Evolutionary conservation across 31 red algal species (phyloP).

Genomic region (Odonthalia washingtoniensis): DNA sequence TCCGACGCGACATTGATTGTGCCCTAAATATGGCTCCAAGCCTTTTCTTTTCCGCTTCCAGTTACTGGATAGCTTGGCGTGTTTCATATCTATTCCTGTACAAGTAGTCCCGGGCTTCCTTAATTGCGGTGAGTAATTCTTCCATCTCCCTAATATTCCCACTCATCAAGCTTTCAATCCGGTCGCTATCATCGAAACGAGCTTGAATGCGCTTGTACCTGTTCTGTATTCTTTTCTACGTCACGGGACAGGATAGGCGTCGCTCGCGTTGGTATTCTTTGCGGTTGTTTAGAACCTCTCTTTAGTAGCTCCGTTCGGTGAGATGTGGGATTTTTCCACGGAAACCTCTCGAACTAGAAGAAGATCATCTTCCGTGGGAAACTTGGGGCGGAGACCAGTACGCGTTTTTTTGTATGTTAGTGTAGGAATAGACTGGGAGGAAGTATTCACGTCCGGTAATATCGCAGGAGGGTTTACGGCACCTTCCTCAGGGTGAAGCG

Average conservation of each 20-base stretch:
- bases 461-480: too few relatives aligned
- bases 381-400: too few relatives aligned
- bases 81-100: background rate
- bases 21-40: background rate
- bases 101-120: background rate
- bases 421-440: too few relatives aligned
- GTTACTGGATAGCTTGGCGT: background rate
- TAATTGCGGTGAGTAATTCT: constrained; percentile 6
- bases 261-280: background rate
- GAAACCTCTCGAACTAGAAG: constrained; percentile 31
- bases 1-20: background rate
- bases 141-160: constrained; percentile 8
- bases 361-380: constrained; percentile 26
- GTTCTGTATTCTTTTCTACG: background rate
- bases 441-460: too few relatives aligned
- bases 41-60: background rate
- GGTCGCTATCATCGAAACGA: background rate
- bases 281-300: constrained; percentile 14
- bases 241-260: background rate
- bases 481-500: too few relatives aligned
- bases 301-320: constrained; percentile 19
- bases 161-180: background rate
- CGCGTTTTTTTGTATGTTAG: too few relatives aligned
- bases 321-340: constrained; percentile 20
- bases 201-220: constrained; percentile 27